Percentiles rank a stretch among this genome's conserved stretches.
These are phyloP conservation scores for Xanthoconium separans DNA, from an alignment of 1,284 basidiomycete genomes.

Conservation along the genomic window DNA sequence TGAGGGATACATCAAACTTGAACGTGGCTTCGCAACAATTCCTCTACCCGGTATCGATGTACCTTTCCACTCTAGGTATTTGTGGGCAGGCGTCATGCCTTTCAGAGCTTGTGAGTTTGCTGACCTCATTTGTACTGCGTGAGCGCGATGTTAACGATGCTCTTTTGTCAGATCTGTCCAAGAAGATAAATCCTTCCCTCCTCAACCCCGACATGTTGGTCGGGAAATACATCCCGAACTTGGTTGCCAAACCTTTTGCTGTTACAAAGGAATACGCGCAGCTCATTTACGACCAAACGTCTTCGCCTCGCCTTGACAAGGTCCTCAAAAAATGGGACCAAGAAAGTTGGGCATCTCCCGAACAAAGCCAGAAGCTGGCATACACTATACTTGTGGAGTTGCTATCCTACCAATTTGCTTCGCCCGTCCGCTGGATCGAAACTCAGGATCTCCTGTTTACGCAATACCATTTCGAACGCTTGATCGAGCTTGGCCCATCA, in stretches of 20 bases:
- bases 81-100: constrained; percentile 98
- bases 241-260: constrained; percentile 93
- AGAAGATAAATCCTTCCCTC: constrained; percentile 92
- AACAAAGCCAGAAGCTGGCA: constrained; percentile 88
- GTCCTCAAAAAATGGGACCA: constrained; percentile 92
- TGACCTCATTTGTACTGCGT: constrained; percentile 7
- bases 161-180: constrained; percentile 75
- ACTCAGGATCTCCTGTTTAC: constrained; percentile 95
- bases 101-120: constrained; percentile 81
- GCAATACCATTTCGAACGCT: constrained; percentile 87
- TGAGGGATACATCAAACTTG: constrained; percentile 91
- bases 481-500: constrained; percentile 95
- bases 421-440: constrained; percentile 98
- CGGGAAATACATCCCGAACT: constrained; percentile 96
- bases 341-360: constrained; percentile 81
- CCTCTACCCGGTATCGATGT: constrained; percentile 98
- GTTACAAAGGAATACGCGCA: constrained; percentile 90
- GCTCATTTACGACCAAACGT: constrained; percentile 93
- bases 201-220: constrained; percentile 91
- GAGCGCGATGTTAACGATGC: constrained; percentile 20
- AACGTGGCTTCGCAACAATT: constrained; percentile 95
- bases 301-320: constrained; percentile 90
- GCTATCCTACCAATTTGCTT: constrained; percentile 94
- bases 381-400: constrained; percentile 96
- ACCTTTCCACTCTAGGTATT: constrained; percentile 94